A percentile compares a stretch with the other conserved stretches of the same genome.
These are phyloP conservation scores for Populus trichocarpa DNA, from an alignment of 441 rosid genomes.

Conservation along the genomic window DNA sequence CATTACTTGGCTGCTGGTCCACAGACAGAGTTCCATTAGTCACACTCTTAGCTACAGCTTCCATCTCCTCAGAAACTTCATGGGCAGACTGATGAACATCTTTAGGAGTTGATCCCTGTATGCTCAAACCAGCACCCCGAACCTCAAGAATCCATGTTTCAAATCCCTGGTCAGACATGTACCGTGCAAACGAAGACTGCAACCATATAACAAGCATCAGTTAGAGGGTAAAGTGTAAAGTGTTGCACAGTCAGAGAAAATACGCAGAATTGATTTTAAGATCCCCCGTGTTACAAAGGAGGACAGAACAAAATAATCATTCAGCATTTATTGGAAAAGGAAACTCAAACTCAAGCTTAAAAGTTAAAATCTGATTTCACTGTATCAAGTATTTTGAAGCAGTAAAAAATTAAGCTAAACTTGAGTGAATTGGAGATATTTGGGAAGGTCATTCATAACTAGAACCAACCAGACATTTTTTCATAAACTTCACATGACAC, in stretches of 20 bases:
- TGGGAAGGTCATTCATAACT: background rate
- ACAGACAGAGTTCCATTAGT: conserved; percentile 31
- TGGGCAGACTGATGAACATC: conserved; percentile 51
- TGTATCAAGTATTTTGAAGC: background rate
- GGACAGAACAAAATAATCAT: background rate
- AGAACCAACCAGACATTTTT: background rate
- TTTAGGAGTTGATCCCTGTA: conserved; percentile 49
- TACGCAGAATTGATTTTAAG: background rate
- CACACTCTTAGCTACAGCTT: conserved; percentile 45
- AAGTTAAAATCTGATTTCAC: background rate
- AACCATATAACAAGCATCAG: conserved; percentile 7
- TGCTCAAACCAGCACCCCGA: conserved; percentile 92
- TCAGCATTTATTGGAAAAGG: background rate
- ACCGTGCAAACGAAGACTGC: conserved; percentile 91
- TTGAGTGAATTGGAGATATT: background rate
- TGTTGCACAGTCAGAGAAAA: background rate
- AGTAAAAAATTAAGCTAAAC: background rate
- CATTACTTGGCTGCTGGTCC: conserved; percentile 25
- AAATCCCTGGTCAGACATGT: conserved; percentile 83
- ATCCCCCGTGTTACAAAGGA: background rate
- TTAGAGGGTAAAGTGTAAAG: background rate
- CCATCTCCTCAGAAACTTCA: conserved; percentile 53
- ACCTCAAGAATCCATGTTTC: conserved; percentile 98
- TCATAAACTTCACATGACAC: background rate
- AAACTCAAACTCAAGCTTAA: background rate